A percentile compares a stretch with the other conserved stretches of the same genome.
Evolutionary conservation across 2,329 filamentous ascomycete species (phyloP).

Genomic region (Talaromyces sp.): DNA sequence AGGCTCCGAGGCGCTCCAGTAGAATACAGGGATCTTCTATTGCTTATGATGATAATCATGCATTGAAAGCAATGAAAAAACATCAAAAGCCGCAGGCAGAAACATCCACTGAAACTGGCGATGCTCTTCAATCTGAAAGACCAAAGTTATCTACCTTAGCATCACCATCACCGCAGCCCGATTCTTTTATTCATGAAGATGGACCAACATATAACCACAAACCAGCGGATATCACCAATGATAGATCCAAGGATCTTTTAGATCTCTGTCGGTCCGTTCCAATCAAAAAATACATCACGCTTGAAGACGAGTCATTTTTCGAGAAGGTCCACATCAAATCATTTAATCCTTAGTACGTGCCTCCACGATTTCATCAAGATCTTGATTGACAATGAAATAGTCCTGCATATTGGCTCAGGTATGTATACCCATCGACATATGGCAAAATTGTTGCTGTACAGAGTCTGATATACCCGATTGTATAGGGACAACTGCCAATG

Average conservation of each 20-base stretch:
- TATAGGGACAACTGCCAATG: slow-evolving; percentile 71
- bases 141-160: background rate
- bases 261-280: background rate
- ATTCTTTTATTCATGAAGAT: background rate
- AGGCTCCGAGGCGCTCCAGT: background rate
- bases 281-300: background rate
- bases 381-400: slow-evolving; percentile 1
- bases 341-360: slow-evolving; percentile 10
- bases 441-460: background rate
- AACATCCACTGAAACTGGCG: background rate
- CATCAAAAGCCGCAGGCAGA: background rate
- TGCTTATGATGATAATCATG: background rate
- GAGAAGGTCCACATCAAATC: slow-evolving; percentile 3
- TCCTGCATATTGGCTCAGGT: slow-evolving; percentile 18
- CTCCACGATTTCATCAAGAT: background rate
- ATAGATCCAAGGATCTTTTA: background rate
- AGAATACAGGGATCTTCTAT: background rate
- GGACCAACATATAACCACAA: background rate
- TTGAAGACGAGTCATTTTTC: background rate
- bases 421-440: background rate
- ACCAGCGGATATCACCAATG: background rate
- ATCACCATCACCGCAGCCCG: background rate
- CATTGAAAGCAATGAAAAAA: background rate
- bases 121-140: background rate
- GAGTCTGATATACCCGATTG: background rate